A percentile compares a stretch with the other conserved stretches of the same genome.
Conservation (phyloP, 192 early-diverging fungal species). For the Umbelopsis isabellina region DNA sequence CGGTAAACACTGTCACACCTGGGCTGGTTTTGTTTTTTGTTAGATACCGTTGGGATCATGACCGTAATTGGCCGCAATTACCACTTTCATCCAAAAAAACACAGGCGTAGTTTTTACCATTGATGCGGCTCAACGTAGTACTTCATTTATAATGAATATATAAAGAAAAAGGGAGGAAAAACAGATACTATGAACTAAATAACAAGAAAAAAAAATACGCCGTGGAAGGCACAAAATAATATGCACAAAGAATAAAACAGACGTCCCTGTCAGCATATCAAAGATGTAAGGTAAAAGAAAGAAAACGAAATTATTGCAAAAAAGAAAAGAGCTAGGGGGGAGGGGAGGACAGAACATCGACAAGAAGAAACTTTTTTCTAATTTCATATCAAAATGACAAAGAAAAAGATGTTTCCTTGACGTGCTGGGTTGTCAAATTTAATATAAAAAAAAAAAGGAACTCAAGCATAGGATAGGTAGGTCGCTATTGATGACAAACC, state of each 20-base stretch:
- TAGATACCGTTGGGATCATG: too few relatives aligned
- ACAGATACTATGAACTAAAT: background rate
- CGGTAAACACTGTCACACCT: too few relatives aligned
- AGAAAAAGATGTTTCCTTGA: background rate
- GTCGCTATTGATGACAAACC: too few relatives aligned
- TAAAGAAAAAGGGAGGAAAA: background rate
- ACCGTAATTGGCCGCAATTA: too few relatives aligned
- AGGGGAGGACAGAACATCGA: background rate
- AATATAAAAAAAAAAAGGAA: background rate
- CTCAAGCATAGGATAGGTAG: too few relatives aligned
- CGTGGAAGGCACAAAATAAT: background rate
- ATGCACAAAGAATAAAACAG: constrained; percentile 14
- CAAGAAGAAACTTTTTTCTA: background rate
- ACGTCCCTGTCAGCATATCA: constrained; percentile 16
- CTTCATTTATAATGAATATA: too few relatives aligned
- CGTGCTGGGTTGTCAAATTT: background rate
- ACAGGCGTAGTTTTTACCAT: too few relatives aligned
- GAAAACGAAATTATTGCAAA: background rate
- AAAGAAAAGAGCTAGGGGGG: background rate
- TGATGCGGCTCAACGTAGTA: too few relatives aligned
- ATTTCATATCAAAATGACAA: background rate
- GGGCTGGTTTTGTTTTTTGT: too few relatives aligned
- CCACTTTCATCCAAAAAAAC: too few relatives aligned
- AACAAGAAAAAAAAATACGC: background rate
- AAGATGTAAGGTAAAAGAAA: constrained; percentile 5